phyloP scores from a whole-genome alignment of 345 rosid species.

The Arabis alpina region DNA sequence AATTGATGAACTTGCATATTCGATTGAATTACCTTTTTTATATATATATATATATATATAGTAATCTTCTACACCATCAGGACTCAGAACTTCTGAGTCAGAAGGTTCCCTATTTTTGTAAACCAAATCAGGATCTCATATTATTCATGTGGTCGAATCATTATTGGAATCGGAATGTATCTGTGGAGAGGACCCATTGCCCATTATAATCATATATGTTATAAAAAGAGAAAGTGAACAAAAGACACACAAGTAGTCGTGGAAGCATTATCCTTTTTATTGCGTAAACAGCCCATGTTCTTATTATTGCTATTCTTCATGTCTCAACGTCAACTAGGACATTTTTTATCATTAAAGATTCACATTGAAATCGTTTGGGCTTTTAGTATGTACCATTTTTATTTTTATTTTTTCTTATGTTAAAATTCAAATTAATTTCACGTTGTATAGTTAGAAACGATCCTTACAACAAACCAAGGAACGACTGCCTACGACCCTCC shows the following conservation, averaged over 20 bases:
- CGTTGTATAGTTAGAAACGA: too few relatives aligned
- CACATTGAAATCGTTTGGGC: conserved; percentile 11
- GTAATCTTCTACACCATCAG: neutral
- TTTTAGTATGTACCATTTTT: neutral
- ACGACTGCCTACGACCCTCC: too few relatives aligned
- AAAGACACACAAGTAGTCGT: conserved; percentile 35
- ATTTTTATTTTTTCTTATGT: neutral
- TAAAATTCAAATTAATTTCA: neutral
- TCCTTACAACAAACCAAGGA: too few relatives aligned
- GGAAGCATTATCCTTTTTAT: conserved; percentile 27
- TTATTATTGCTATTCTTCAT: conserved; percentile 22
- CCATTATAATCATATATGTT: conserved; percentile 28
- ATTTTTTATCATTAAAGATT: neutral
- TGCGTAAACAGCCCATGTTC: conserved; percentile 28
- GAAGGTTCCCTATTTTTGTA: neutral
- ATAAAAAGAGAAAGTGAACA: conserved; percentile 27
- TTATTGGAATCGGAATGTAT: conserved; percentile 8
- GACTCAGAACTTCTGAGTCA: neutral
- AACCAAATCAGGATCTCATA: neutral
- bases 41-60: too few relatives aligned
- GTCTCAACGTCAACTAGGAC: conserved; percentile 11
- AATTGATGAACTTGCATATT: conserved; percentile 19
- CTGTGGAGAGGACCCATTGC: conserved; percentile 25
- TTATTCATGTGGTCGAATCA: neutral
- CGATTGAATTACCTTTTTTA: conserved; percentile 1